Conservation (phyloP, 2,329 filamentous ascomycete genomes). For the Penicillium crustosum region DNA sequence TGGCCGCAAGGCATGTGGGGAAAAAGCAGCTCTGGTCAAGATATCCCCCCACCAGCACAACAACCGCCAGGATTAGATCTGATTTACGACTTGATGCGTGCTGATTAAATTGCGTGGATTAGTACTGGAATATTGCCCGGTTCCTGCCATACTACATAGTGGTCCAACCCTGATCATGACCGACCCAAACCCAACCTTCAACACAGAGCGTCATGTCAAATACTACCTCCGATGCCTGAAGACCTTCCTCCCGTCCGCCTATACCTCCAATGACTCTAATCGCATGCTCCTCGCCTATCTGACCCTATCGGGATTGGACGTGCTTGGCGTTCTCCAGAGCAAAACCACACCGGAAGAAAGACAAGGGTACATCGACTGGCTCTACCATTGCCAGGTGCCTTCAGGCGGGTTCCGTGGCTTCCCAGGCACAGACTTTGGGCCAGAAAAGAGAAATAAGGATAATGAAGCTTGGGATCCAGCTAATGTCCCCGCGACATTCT, state of each 20-base stretch:
- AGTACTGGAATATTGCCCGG: background rate
- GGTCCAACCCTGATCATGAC: slow-evolving; percentile 21
- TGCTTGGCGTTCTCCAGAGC: slow-evolving; percentile 65
- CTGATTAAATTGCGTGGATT: background rate
- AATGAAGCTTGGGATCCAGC: slow-evolving; percentile 68
- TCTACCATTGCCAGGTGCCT: slow-evolving; percentile 82
- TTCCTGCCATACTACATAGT: background rate
- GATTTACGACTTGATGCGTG: background rate
- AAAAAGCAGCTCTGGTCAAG: slow-evolving; percentile 18
- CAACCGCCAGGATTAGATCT: slow-evolving; percentile 9
- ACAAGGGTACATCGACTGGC: slow-evolving; percentile 66
- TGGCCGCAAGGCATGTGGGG: slow-evolving; percentile 24
- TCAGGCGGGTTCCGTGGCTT: slow-evolving; percentile 86
- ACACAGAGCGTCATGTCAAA: slow-evolving; percentile 69
- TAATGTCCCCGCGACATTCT: slow-evolving; percentile 84
- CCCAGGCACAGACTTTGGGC: slow-evolving; percentile 63
- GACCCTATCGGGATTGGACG: slow-evolving; percentile 78
- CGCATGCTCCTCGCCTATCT: slow-evolving; percentile 90
- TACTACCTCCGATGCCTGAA: slow-evolving; percentile 92
- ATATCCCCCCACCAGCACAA: slow-evolving; percentile 14
- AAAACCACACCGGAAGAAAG: slow-evolving; percentile 57
- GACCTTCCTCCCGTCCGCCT: slow-evolving; percentile 74
- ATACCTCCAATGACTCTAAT: slow-evolving; percentile 85
- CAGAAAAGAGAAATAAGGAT: slow-evolving; percentile 48
- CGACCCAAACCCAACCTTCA: slow-evolving; percentile 31